phyloP scores from a whole-genome alignment of 495 filamentous ascomycete species.

The Podospora comata region DNA sequence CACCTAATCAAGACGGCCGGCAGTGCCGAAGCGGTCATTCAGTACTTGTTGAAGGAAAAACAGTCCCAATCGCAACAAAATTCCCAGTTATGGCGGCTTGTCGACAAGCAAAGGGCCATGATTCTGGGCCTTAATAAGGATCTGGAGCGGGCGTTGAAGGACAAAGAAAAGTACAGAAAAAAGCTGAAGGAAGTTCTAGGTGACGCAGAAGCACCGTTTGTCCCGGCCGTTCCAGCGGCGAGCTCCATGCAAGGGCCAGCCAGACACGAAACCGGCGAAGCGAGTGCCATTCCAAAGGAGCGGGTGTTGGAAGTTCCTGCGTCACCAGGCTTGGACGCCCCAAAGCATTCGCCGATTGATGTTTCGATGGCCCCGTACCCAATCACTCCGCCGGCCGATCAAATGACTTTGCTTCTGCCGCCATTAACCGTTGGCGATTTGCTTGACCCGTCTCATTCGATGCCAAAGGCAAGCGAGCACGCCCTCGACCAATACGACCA shows the following conservation, averaged over 20 bases:
- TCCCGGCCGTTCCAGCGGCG: constrained; percentile 19
- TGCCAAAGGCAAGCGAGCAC: constrained; percentile 54
- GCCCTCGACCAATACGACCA: constrained; percentile 51
- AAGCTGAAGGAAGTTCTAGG: constrained; percentile 71
- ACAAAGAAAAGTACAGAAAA: constrained; percentile 91
- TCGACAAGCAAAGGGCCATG: constrained; percentile 93
- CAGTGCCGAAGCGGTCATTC: constrained; percentile 83
- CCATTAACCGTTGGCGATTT: constrained; percentile 41
- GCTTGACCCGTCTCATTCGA: constrained; percentile 48
- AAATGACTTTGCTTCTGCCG: constrained; percentile 24
- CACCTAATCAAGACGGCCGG: constrained; percentile 78
- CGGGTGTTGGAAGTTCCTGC: constrained; percentile 36
- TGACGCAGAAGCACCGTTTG: constrained; percentile 28
- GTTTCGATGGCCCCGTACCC: constrained; percentile 55
- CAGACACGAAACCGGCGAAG: constrained; percentile 12
- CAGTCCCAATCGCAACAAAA: constrained; percentile 84
- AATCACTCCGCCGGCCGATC: constrained; percentile 51
- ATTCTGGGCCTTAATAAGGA: constrained; percentile 94
- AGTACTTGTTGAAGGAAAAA: constrained; percentile 87
- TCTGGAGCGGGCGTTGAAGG: constrained; percentile 83
- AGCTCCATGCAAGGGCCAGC: constrained; percentile 9
- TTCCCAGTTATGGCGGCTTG: constrained; percentile 86
- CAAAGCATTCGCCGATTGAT: constrained; percentile 51
- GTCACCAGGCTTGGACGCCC: constrained; percentile 44
- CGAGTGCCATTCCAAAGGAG: constrained; percentile 28